phyloP scores from a whole-genome alignment of 805 yeast genomes.

The Ogataea paradorogensis region DNA sequence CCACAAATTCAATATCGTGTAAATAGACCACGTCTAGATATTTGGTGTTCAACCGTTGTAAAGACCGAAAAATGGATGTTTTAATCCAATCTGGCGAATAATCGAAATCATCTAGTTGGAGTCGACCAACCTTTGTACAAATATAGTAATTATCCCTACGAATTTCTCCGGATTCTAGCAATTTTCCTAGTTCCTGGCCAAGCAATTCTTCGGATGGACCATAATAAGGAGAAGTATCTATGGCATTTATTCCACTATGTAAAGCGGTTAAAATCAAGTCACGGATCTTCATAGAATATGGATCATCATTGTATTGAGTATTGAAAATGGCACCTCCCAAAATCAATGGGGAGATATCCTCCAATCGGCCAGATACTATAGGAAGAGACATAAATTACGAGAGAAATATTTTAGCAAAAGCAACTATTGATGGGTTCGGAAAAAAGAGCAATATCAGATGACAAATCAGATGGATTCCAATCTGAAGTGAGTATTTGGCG shows the following conservation, averaged over 20 bases:
- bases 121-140: conserved; percentile 85
- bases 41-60: conserved; percentile 58
- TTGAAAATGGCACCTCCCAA: conserved; percentile 91
- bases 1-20: conserved; percentile 86
- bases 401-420: background rate
- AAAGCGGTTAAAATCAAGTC: conserved; percentile 62
- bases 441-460: conserved; percentile 1
- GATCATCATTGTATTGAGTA: conserved; percentile 72
- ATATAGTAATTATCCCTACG: conserved; percentile 63
- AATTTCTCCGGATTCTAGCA: conserved; percentile 33
- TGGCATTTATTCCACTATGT: conserved; percentile 63
- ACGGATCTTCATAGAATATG: conserved; percentile 53
- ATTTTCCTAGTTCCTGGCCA: conserved; percentile 58
- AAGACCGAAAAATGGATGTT: conserved; percentile 62
- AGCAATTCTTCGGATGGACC: conserved; percentile 80
- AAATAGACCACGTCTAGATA: conserved; percentile 81
- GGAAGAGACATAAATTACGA: conserved; percentile 2
- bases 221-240: conserved; percentile 92
- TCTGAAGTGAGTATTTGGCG: conserved; percentile 18
- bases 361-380: conserved; percentile 26
- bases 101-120: conserved; percentile 67
- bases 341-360: conserved; percentile 53
- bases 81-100: conserved; percentile 62
- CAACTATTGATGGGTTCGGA: conserved; percentile 9
- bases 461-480: conserved; percentile 15